A percentile compares a stretch with the other conserved stretches of the same genome.
These are phyloP conservation scores for Trichoderma sp. DNA, from an alignment of 2,329 filamentous ascomycete genomes.

Conservation along the genomic window DNA sequence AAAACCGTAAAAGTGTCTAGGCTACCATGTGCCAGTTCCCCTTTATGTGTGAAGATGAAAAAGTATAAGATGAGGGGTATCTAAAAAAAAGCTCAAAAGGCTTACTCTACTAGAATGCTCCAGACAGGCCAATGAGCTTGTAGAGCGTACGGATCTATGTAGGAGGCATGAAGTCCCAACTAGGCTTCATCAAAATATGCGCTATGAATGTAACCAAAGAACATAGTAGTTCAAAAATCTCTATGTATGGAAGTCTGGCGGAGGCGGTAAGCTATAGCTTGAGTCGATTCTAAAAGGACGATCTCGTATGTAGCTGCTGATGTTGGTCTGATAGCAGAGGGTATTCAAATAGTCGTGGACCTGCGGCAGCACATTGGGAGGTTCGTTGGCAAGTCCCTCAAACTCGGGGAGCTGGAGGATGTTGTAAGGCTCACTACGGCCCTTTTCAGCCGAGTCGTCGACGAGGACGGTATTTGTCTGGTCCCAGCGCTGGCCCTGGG, in stretches of 20 bases:
- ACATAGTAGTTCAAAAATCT: neutral
- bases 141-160: neutral
- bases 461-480: constrained; percentile 88
- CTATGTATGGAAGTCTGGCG: neutral
- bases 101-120: neutral
- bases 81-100: neutral
- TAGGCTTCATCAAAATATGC: neutral
- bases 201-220: neutral
- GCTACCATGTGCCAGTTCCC: neutral
- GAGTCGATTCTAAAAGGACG: constrained; percentile 50
- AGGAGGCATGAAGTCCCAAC: neutral
- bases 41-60: neutral
- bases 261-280: constrained; percentile 26
- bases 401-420: constrained; percentile 82
- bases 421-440: constrained; percentile 79
- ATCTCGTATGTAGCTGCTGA: constrained; percentile 61
- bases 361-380: constrained; percentile 51
- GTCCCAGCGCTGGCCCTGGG: constrained; percentile 58
- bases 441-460: constrained; percentile 83
- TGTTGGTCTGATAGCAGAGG: constrained; percentile 56
- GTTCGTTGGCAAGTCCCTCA: constrained; percentile 45
- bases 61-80: neutral
- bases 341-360: constrained; percentile 64
- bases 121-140: neutral
- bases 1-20: constrained; percentile 14